A percentile compares a stretch with the other conserved stretches of the same genome.
These are phyloP conservation scores for Ophiosphaerella herpotricha DNA, from an alignment of 2,329 filamentous ascomycete species.

Conservation along the genomic window DNA sequence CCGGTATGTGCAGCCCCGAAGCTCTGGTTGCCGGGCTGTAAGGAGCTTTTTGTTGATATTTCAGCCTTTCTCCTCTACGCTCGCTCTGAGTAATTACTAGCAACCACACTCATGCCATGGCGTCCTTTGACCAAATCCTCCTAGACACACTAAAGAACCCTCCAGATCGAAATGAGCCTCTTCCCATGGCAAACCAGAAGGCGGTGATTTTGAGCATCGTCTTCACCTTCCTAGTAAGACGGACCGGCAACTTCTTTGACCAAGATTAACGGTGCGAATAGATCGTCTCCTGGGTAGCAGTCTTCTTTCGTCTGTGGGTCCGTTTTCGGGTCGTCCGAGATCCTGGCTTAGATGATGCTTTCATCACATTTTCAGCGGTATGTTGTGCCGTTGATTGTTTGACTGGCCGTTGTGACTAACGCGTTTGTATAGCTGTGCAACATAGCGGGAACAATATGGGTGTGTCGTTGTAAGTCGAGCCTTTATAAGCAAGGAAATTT, in stretches of 20 bases:
- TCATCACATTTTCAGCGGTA: conserved; percentile 38
- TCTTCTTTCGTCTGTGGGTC: conserved; percentile 35
- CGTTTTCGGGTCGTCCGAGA: conserved; percentile 35
- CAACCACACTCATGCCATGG: conserved; percentile 5
- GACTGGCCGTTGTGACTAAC: not conserved
- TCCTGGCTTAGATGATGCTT: conserved; percentile 43
- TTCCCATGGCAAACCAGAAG: conserved; percentile 31
- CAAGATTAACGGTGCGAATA: conserved; percentile 16
- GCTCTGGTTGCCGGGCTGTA: no score
- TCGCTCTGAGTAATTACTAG: no score
- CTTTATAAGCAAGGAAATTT: no score
- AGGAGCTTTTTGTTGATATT: no score
- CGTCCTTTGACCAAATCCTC: conserved; percentile 23
- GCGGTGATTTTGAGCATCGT: conserved; percentile 32
- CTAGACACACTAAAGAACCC: conserved; percentile 23
- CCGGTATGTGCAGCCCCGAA: no score
- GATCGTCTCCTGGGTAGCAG: conserved; percentile 34
- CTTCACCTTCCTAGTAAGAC: conserved; percentile 33
- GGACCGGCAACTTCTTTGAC: not conserved
- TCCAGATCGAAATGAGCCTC: conserved; percentile 33
- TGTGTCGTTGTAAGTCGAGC: conserved; percentile 28
- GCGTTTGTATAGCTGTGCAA: conserved; percentile 22
- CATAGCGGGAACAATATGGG: conserved; percentile 28
- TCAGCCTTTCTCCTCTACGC: no score
- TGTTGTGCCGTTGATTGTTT: not conserved